Evolutionary conservation across 495 filamentous ascomycete genomes (phyloP).

Genomic region (Ascodesmis nigricans): DNA sequence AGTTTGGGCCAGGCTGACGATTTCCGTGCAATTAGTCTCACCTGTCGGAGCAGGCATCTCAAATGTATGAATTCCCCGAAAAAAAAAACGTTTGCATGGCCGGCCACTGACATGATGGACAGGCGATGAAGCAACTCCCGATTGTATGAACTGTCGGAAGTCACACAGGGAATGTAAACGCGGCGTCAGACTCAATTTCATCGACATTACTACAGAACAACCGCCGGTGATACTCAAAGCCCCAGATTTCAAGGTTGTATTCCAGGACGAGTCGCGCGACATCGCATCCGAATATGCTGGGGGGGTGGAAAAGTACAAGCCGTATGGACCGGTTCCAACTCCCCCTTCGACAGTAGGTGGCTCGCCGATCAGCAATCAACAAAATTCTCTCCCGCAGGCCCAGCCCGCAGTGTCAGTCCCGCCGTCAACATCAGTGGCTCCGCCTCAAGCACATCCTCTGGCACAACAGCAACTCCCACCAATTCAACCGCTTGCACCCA

Average conservation of each 20-base stretch:
- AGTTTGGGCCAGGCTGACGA: too few relatives aligned
- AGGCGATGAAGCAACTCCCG: constrained; percentile 58
- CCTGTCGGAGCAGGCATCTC: constrained; percentile 28
- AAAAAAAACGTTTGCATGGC: background rate
- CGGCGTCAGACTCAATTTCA: constrained; percentile 78
- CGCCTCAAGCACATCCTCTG: too few relatives aligned
- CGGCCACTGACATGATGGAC: constrained; percentile 23
- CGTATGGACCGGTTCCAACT: constrained; percentile 44
- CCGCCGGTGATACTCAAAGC: constrained; percentile 44
- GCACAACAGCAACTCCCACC: constrained; percentile 17
- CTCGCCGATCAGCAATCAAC: constrained; percentile 21
- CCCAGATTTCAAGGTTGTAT: constrained; percentile 44
- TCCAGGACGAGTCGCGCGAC: constrained; percentile 72
- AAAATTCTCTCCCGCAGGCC: constrained; percentile 19
- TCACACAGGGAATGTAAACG: constrained; percentile 68
- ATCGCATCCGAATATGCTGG: constrained; percentile 87
- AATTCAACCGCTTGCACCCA: constrained; percentile 18
- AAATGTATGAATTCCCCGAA: constrained; percentile 31
- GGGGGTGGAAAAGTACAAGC: constrained; percentile 46
- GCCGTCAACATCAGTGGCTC: constrained; percentile 12
- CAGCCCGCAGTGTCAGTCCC: constrained; percentile 15
- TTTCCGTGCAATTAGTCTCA: too few relatives aligned
- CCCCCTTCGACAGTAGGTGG: too few relatives aligned
- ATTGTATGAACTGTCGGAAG: constrained; percentile 74
- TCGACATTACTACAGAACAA: constrained; percentile 52